Evolutionary conservation across 176 grass and related monocot species (phyloP).

Genomic region (Avena insularis): DNA sequence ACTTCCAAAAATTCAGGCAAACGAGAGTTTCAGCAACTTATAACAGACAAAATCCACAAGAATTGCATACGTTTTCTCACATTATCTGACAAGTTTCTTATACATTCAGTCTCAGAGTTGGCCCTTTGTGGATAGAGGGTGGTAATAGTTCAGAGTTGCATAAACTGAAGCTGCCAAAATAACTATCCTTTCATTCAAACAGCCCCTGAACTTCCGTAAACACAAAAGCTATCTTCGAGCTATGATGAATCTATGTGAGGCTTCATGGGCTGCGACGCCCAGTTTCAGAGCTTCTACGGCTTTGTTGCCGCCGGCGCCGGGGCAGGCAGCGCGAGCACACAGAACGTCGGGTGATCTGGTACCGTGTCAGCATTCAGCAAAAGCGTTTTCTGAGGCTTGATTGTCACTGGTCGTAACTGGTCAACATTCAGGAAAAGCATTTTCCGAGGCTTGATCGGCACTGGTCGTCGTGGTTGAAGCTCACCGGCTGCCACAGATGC

Average conservation of each 20-base stretch:
- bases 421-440: not conserved
- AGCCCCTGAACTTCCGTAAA: not conserved
- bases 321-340: conserved; percentile 34
- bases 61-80: not conserved
- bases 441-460: conserved; percentile 19
- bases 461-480: not conserved
- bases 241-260: not conserved
- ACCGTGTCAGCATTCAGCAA: conserved; percentile 1
- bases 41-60: not conserved
- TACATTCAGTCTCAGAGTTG: not conserved
- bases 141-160: conserved; percentile 1
- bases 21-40: not conserved
- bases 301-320: not conserved
- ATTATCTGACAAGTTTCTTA: not conserved
- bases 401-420: too few relatives aligned
- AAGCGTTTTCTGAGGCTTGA: conserved; percentile 28
- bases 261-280: not conserved
- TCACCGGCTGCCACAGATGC: not conserved
- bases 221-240: not conserved
- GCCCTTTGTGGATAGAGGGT: not conserved
- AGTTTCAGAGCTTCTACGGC: not conserved
- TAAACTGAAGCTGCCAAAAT: not conserved
- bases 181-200: not conserved
- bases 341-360: conserved; percentile 1
- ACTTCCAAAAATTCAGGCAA: not conserved